phyloP scores from a whole-genome alignment of 1,284 basidiomycete species.

The Leccinum proliferum region DNA sequence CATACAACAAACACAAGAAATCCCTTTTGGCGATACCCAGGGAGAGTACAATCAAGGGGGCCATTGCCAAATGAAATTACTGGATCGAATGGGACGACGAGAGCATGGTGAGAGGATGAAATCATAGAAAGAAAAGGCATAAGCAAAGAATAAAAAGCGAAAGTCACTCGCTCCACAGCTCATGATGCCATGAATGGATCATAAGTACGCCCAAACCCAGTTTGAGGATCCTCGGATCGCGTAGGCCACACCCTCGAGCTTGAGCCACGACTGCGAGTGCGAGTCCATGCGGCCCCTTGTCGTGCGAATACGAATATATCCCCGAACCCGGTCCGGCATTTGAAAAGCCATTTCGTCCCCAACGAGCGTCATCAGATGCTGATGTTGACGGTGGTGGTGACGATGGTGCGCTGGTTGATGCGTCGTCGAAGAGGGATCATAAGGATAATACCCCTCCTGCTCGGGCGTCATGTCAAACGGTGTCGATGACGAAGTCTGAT shows the following conservation, averaged over 20 bases:
- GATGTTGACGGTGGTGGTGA: not conserved
- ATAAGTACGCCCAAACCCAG: not conserved
- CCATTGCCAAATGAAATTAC: not conserved
- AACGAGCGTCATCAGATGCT: not conserved
- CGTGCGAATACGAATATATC: not conserved
- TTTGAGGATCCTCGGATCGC: not conserved
- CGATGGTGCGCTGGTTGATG: not conserved
- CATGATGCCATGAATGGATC: not conserved
- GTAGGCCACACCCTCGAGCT: not conserved
- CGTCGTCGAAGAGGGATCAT: not conserved
- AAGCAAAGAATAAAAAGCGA: not conserved
- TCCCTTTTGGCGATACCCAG: not conserved
- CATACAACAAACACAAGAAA: not conserved
- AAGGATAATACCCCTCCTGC: not conserved
- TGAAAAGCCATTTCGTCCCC: not conserved
- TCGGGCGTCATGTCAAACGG: not conserved
- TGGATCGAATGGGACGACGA: not conserved
- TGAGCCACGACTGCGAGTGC: not conserved
- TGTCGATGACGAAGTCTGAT: not conserved
- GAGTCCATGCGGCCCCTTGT: not conserved
- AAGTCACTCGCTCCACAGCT: not conserved
- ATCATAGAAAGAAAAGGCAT: not conserved
- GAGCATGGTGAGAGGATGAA: not conserved
- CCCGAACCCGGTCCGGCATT: not conserved
- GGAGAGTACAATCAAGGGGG: not conserved